phyloP scores from a whole-genome alignment of 495 filamentous ascomycete genomes.

The Achaetomiella virescens region DNA sequence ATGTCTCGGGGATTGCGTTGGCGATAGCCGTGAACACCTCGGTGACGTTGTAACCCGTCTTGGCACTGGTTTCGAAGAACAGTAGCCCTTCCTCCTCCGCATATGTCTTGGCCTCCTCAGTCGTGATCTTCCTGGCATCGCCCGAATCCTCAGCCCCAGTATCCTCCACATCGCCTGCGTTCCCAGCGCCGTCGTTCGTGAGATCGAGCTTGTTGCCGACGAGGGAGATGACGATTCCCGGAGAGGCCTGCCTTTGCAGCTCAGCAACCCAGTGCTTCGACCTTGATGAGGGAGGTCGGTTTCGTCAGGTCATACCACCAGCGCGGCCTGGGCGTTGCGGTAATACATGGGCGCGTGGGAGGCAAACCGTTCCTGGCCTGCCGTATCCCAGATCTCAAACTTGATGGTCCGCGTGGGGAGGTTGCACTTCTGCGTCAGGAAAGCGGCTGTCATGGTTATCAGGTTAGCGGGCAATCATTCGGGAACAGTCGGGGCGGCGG shows the following conservation, averaged over 20 bases:
- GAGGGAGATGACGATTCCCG: constrained; percentile 94
- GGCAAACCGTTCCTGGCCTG: constrained; percentile 96
- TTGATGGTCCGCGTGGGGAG: constrained; percentile 96
- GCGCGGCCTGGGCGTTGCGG: constrained; percentile 96
- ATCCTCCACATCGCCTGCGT: constrained; percentile 36
- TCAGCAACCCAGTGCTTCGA: constrained; percentile 99
- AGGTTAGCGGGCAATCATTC: constrained; percentile 5
- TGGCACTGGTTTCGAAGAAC: constrained; percentile 97
- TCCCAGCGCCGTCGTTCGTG: constrained; percentile 48
- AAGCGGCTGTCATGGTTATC: constrained; percentile 61
- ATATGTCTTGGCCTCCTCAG: constrained; percentile 82
- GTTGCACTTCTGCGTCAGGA: constrained; percentile 96
- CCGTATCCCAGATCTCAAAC: constrained; percentile 99
- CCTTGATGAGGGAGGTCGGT: constrained; percentile 88
- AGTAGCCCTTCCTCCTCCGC: constrained; percentile 89
- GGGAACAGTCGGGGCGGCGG: not conserved
- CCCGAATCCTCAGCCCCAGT: constrained; percentile 56
- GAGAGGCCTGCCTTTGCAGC: constrained; percentile 92
- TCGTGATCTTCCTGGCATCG: constrained; percentile 80
- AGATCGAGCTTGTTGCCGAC: constrained; percentile 98
- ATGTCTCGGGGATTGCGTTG: constrained; percentile 93
- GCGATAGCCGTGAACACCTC: constrained; percentile 99
- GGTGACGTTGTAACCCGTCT: constrained; percentile 87
- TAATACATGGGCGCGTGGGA: constrained; percentile 99
- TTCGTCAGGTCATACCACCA: constrained; percentile 99